Base-by-base conservation (phyloP, 1,284 basidiomycete species). In the Ustilago cynodontis region DNA sequence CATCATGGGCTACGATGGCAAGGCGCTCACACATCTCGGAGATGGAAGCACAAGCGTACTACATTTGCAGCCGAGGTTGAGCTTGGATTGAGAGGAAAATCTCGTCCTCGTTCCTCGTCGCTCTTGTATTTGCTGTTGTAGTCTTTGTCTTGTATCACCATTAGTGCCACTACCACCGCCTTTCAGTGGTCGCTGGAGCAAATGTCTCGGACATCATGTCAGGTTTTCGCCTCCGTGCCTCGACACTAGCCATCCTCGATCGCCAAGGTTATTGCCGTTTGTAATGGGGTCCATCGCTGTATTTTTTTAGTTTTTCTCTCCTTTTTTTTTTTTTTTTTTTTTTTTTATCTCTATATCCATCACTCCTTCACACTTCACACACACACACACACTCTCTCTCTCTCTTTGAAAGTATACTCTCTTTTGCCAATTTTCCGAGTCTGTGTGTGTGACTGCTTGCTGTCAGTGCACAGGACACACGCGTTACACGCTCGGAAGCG, bases 11-110 rank as follows among this genome's bases (percentile, higher is more conserved):
- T 72, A 70, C 61, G 72, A 78, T 35, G 78, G 78, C 53, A 80
- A 79, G 47, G 57, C 60, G 41, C 50, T 80, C 24, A 69, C 71
- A 16, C 72, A 62, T 45, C 50, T 77, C 18, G 65, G 63, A 35
- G 75, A 77, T 31, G 70, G 69, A 11, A 80, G 77, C 67, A 74
- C 68, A 2, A 76, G 73, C 56, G 70, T 76, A 26, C 73, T 79
- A 16, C 65, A 77, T 65, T 65, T 81, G 13, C 73, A 74, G 45
- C 75, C 77, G 20, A 59, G 75, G 16, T 53, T 79, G 57, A 77
- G 77, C 59, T 31, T 77, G 29, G 77, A 79, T 53, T 77, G 53
- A 28, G 20, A 43, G 6, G n/a, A 6, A 20, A 6, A 11, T 13
- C 39, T 31, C n/a, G 26, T 60, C n/a, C n/a, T n/a, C n/a, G n/a